A percentile compares a stretch with the other conserved stretches of the same genome.
phyloP scores from a whole-genome alignment of 129 eudicot species.

The Logfia minima region DNA sequence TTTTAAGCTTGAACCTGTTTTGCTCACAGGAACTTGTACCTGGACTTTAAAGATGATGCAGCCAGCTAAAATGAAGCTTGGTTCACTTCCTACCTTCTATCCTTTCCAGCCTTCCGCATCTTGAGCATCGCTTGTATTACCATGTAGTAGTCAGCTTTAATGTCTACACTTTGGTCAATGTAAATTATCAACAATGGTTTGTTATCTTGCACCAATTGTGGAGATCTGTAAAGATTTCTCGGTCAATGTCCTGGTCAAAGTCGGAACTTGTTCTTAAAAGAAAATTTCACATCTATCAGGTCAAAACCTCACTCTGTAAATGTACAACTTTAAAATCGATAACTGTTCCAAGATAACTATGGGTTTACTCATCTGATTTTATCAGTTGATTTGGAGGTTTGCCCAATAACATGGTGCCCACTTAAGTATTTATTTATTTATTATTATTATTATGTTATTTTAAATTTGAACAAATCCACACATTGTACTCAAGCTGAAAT shows the following conservation, averaged over 20 bases:
- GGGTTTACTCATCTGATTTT: not conserved
- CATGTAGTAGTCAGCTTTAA: slow-evolving; percentile 20
- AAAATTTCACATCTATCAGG: not conserved
- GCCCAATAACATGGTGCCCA: not conserved
- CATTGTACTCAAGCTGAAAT: too few species aligned
- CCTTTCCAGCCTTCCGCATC: slow-evolving; percentile 2
- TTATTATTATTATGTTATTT: too few species aligned
- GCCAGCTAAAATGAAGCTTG: slow-evolving; percentile 3
- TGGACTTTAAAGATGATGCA: slow-evolving; percentile 5
- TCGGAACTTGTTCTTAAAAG: not conserved
- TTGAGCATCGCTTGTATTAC: slow-evolving; percentile 31
- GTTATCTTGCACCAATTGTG: slow-evolving; percentile 11
- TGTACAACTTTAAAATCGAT: not conserved
- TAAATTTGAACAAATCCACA: too few species aligned
- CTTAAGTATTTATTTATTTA: not conserved
- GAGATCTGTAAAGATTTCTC: slow-evolving; percentile 11
- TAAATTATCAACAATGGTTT: slow-evolving; percentile 26
- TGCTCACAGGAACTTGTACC: slow-evolving; percentile 15
- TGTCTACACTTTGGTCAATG: slow-evolving; percentile 26
- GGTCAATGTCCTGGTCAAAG: slow-evolving; percentile 1
- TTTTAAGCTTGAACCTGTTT: slow-evolving; percentile 5
- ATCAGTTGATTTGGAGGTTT: too few species aligned
- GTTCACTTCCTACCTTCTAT: not conserved
- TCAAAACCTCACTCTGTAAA: not conserved
- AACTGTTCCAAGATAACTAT: not conserved